Percentiles rank a stretch among this genome's conserved stretches.
Conservation (phyloP, 148 eudicot genomes). For the Rhododendron ovatum region DNA sequence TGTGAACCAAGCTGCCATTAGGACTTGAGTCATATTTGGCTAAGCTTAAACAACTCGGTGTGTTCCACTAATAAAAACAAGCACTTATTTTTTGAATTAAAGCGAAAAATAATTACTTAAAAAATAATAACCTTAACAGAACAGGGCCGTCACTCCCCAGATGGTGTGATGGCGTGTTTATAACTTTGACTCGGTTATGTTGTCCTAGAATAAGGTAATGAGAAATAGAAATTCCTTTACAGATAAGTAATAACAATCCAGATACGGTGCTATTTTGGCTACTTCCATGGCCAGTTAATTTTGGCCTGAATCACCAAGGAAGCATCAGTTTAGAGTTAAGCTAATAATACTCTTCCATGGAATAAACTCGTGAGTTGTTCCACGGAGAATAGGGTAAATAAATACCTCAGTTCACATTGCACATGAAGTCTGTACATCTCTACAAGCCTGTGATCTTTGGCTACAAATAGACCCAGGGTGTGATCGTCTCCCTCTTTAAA, state of each 20-base stretch:
- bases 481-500: background rate
- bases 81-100: too few relatives aligned
- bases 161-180: background rate
- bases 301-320: background rate
- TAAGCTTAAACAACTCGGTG: background rate
- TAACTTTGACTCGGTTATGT: background rate
- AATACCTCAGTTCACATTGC: constrained; percentile 6
- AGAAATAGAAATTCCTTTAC: background rate
- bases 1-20: background rate
- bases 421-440: constrained; percentile 8
- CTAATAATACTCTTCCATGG: too few relatives aligned
- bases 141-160: too few relatives aligned
- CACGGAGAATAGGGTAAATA: background rate
- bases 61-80: too few relatives aligned
- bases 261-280: background rate
- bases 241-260: background rate
- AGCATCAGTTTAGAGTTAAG: background rate
- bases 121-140: too few relatives aligned
- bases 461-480: background rate
- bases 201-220: background rate
- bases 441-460: background rate
- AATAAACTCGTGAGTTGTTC: background rate
- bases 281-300: constrained; percentile 2
- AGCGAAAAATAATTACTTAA: too few relatives aligned
- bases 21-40: background rate